Conservation (phyloP, 2,329 filamentous ascomycete species). For the Penicillium polonicum region DNA sequence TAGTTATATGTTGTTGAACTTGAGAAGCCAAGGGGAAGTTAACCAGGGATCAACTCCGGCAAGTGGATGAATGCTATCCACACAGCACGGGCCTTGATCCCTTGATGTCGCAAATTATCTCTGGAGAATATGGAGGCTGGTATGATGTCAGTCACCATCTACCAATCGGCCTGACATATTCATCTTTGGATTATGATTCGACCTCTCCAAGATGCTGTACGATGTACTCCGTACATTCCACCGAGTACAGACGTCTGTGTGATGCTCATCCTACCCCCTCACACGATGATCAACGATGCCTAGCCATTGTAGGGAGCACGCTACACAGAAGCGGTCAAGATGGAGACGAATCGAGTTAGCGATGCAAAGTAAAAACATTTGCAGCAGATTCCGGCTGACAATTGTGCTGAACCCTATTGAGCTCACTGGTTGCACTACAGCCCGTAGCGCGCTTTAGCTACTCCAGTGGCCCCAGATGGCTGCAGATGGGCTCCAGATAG, state of each 20-base stretch:
- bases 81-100: neutral
- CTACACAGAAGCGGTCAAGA: constrained; percentile 12
- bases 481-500: constrained; percentile 20
- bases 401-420: constrained; percentile 23
- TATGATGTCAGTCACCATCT: neutral
- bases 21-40: neutral
- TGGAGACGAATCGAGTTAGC: constrained; percentile 4
- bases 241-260: neutral
- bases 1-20: neutral
- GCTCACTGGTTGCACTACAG: constrained; percentile 23
- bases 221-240: neutral
- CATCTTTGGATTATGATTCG: neutral
- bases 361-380: constrained; percentile 5
- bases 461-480: constrained; percentile 11
- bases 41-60: neutral
- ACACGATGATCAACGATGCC: neutral
- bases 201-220: neutral
- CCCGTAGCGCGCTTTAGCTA: constrained; percentile 16
- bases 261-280: neutral
- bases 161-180: neutral
- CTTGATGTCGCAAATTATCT: neutral
- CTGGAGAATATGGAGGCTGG: neutral
- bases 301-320: neutral
- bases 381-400: constrained; percentile 19
- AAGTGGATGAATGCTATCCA: neutral